Conservation (phyloP, 1,284 basidiomycete genomes). For the Fomitopsis betulina region DNA sequence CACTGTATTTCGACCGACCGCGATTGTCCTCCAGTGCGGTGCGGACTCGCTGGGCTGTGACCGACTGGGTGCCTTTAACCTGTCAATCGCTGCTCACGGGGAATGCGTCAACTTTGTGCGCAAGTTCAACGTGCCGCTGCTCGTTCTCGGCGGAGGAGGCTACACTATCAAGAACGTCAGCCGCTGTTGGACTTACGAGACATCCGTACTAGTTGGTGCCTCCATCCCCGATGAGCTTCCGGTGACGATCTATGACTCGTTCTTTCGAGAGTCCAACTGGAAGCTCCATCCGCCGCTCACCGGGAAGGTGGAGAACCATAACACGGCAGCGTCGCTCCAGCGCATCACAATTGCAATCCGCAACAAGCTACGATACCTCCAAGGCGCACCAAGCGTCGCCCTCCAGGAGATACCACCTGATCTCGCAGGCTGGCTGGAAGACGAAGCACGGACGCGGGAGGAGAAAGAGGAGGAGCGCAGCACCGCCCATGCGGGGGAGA, state of each 20-base stretch:
- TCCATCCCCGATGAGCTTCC: slow-evolving; percentile 86
- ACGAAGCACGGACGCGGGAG: slow-evolving; percentile 69
- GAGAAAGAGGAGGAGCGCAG: slow-evolving; percentile 69
- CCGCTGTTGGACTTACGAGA: slow-evolving; percentile 99
- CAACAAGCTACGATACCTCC: slow-evolving; percentile 90
- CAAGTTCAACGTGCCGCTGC: slow-evolving; percentile 84
- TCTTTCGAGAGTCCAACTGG: slow-evolving; percentile 89
- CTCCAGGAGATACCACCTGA: slow-evolving; percentile 97
- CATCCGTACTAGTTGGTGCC: slow-evolving; percentile 86
- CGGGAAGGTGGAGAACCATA: slow-evolving; percentile 90
- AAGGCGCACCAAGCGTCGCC: slow-evolving; percentile 93
- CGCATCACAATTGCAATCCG: slow-evolving; percentile 82
- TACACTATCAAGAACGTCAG: slow-evolving; percentile 96
- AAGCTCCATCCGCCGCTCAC: slow-evolving; percentile 91
- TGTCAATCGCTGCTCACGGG: slow-evolving; percentile 98
- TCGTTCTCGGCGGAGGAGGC: slow-evolving; percentile 93
- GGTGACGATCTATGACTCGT: slow-evolving; percentile 86
- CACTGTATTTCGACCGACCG: slow-evolving; percentile 81
- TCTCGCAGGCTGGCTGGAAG: slow-evolving; percentile 73
- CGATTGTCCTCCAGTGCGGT: slow-evolving; percentile 96
- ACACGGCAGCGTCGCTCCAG: slow-evolving; percentile 79
- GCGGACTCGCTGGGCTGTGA: slow-evolving; percentile 96
- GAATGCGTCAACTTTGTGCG: slow-evolving; percentile 98
- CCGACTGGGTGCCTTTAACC: slow-evolving; percentile 93
- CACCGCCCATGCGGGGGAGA: slow-evolving; percentile 55